Evolutionary conservation across 2,329 filamentous ascomycete genomes (phyloP).

Genomic region (Alternaria solani): DNA sequence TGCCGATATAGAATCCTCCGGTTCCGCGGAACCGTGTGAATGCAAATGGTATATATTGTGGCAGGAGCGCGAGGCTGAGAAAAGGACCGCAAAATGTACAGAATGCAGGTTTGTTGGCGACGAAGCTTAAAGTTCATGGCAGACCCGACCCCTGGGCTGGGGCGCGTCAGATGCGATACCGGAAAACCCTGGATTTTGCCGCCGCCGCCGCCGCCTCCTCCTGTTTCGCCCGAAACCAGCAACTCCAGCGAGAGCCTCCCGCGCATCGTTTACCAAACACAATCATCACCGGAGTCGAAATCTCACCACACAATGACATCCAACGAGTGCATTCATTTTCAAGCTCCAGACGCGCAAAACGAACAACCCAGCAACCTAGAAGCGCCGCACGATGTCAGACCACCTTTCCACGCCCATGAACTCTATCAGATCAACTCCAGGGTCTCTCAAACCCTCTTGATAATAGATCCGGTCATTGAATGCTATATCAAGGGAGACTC

Average conservation of each 20-base stretch:
- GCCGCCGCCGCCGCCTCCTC: background rate
- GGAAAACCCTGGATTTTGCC: background rate
- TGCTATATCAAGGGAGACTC: background rate
- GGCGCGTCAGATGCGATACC: background rate
- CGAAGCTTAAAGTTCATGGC: background rate
- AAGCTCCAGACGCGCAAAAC: background rate
- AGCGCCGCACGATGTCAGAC: background rate
- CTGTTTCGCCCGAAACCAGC: background rate
- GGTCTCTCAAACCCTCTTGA: background rate
- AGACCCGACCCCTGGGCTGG: background rate
- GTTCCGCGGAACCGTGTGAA: background rate
- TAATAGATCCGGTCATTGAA: rapidly evolving
- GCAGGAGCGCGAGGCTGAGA: background rate
- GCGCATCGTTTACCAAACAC: background rate
- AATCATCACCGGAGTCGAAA: no score
- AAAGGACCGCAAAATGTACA: background rate
- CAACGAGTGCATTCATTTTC: background rate
- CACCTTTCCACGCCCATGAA: background rate
- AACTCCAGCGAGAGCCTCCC: background rate
- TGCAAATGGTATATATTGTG: background rate
- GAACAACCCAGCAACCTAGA: background rate
- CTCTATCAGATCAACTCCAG: background rate
- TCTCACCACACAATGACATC: background rate
- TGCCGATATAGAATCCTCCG: background rate
- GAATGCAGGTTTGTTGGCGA: background rate